These are phyloP conservation scores for Asterophora parasitica DNA, from an alignment of 768 basidiomycete species.

Conservation along the genomic window DNA sequence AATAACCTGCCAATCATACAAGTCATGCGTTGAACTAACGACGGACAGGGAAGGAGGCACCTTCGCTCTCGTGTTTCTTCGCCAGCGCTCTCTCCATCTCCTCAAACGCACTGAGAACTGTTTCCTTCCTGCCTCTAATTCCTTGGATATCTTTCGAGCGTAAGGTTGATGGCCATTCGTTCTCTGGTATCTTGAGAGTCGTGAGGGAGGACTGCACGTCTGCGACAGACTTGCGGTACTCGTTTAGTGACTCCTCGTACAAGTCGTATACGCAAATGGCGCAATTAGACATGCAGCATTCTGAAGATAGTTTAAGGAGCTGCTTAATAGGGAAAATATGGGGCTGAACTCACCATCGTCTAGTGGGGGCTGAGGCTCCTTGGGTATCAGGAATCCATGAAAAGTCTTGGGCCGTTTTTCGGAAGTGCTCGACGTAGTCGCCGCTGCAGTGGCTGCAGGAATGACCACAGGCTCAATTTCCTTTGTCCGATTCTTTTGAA, in stretches of 20 bases:
- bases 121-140: constrained; percentile 26
- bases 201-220: constrained; percentile 47
- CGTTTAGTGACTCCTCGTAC: constrained; percentile 67
- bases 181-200: constrained; percentile 43
- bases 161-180: constrained; percentile 63
- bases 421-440: not conserved
- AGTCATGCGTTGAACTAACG: constrained; percentile 19
- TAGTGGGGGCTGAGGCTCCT: constrained; percentile 55
- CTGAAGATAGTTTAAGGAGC: constrained; percentile 30
- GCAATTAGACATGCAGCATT: constrained; percentile 95
- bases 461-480: constrained; percentile 21
- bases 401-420: constrained; percentile 29
- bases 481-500: constrained; percentile 33
- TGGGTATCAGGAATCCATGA: constrained; percentile 54
- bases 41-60: constrained; percentile 7
- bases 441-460: constrained; percentile 2
- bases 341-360: constrained; percentile 51
- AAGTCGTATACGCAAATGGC: constrained; percentile 89
- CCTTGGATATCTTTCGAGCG: constrained; percentile 16
- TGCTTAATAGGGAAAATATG: not conserved
- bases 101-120: constrained; percentile 62
- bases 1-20: constrained; percentile 2
- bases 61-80: constrained; percentile 34
- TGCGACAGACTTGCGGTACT: constrained; percentile 53
- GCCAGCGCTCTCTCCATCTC: constrained; percentile 58